Evolutionary conservation across 495 filamentous ascomycete species (phyloP), one percentile per base, ranked within the genome.

Genomic region (Penicillium salamii): DNA sequence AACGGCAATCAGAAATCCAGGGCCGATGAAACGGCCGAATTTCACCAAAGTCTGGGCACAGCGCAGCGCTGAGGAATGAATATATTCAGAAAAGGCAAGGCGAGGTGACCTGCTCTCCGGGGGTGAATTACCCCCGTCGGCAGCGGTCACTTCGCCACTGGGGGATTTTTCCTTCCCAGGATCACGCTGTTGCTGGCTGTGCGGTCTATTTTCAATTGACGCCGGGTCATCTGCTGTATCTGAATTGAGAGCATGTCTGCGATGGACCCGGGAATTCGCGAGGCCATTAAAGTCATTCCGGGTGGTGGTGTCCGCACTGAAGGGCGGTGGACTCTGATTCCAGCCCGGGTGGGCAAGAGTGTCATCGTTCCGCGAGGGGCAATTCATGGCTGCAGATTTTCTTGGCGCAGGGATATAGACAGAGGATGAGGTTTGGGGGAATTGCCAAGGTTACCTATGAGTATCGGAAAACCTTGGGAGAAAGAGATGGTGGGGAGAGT

Each of bases 1-100:
- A 34, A 91, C 88, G 13, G 86, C 80, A 46, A 92, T 79, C 68
- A 96, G 79, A 65, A 95, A 91, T 1, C 90, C 90, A 11, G 91
- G 91, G 1, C 91, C 91, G 38, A 95, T 71, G 61, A 96, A 96
- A 50, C 82, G 83, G 47, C 66, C 67, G 58, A 88, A 93, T 26
- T 83, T 91, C 46, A 73, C 36, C 31, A 91, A 35, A 12, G 40
- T 69, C 19, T 58, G 68, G 4, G 52, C 50, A 14, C 64, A 54
- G 40, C 50, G 46, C 12, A 49, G 37, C 45, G 54, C 40, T 26
- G 53, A 59, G 24, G 50, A 54, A 4, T 34, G 19, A 15, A 65
- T 46, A 37, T 44, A 51, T n/a, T 36, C 24, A 54, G 57, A 57
- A 34, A 69, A 66, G 46, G 62, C 54, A 61, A 62, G 70, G 61